Evolutionary conservation across 2,329 filamentous ascomycete genomes (phyloP), one percentile per base, ranked within the genome.

Genomic region (Fusarium veterinarium): DNA sequence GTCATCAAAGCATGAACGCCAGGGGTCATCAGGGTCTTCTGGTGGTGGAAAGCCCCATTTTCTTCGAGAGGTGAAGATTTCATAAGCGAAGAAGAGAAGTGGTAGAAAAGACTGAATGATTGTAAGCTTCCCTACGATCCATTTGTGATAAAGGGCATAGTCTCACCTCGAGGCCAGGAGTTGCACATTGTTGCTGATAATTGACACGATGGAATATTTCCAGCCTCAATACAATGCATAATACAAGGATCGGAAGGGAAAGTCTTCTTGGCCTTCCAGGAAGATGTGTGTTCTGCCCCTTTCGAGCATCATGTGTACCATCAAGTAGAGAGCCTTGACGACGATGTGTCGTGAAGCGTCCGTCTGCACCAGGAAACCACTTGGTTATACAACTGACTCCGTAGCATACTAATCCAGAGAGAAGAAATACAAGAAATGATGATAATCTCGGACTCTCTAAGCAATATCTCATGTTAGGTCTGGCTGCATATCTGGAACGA

Each of bases 381-480:
- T 80, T 81, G 28, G 84, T 82, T 31, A 84, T 80, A 62, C 82
- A 81, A 69, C 85, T 85, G 33, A 80, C 79, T 35, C 79, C 72
- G 71, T 85, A 85, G 46, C 83, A 84, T 19, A 84, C 64, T 5
- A 77, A 64, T 2, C 85, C 84, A 8, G 86, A 84, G 30, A 88
- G 77, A 25, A 88, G 75, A 20, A 88, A 79, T 13, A 88, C 78
- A 19, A 87, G 77, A 31, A 85, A 79, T 14, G 83, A 83, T 25
- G 86, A 89, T 25, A 87, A 78, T 17, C 84, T 83, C 2, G 86
- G 86, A 45, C 84, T 83, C 72, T 86, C 87, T 88, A 67, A 17
- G 28, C 8, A 16, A 58, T 13, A 51, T 46, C 49, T 55, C 33
- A 31, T 45, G 25, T 64, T 40, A 64, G 62, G 37, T 45, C 45